phyloP scores from a whole-genome alignment of 768 basidiomycete genomes.

The Tremella fuciformis region DNA sequence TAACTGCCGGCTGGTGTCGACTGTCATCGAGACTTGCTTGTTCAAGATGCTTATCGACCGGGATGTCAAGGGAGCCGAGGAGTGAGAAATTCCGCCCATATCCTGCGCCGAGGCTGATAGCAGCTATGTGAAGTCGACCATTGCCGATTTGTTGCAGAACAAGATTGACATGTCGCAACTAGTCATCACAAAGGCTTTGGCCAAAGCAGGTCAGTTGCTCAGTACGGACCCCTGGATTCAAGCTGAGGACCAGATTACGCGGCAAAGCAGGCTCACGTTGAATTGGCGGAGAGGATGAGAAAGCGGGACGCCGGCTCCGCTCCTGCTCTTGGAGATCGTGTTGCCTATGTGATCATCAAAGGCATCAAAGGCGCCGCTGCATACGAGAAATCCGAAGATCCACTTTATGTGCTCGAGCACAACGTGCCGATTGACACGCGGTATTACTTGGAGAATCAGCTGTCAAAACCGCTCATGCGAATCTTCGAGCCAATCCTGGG shows the following conservation, averaged over 20 bases:
- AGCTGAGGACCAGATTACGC: conserved; percentile 68
- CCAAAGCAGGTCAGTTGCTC: conserved; percentile 67
- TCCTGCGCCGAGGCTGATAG: conserved; percentile 3
- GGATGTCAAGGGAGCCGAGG: conserved; percentile 88
- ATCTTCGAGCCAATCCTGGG: conserved; percentile 98
- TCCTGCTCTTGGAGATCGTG: conserved; percentile 94
- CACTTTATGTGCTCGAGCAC: conserved; percentile 93
- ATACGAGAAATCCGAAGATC: conserved; percentile 98
- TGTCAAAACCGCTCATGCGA: conserved; percentile 92
- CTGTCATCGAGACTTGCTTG: conserved; percentile 94
- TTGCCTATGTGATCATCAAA: conserved; percentile 97
- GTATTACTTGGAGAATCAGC: conserved; percentile 96
- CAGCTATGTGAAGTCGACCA: conserved; percentile 89
- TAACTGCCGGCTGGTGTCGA: conserved; percentile 96
- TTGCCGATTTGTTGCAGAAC: conserved; percentile 91
- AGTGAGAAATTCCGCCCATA: conserved; percentile 58
- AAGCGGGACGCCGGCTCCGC: conserved; percentile 96
- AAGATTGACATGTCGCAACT: conserved; percentile 98
- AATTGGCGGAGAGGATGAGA: conserved; percentile 92
- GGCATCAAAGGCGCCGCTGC: conserved; percentile 95
- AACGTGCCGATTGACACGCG: conserved; percentile 97
- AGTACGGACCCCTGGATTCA: not conserved
- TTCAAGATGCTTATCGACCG: conserved; percentile 97
- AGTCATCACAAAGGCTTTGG: conserved; percentile 94
- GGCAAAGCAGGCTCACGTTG: conserved; percentile 93